phyloP scores from a whole-genome alignment of 2,329 filamentous ascomycete genomes.

The Paramyrothecium roridum region DNA sequence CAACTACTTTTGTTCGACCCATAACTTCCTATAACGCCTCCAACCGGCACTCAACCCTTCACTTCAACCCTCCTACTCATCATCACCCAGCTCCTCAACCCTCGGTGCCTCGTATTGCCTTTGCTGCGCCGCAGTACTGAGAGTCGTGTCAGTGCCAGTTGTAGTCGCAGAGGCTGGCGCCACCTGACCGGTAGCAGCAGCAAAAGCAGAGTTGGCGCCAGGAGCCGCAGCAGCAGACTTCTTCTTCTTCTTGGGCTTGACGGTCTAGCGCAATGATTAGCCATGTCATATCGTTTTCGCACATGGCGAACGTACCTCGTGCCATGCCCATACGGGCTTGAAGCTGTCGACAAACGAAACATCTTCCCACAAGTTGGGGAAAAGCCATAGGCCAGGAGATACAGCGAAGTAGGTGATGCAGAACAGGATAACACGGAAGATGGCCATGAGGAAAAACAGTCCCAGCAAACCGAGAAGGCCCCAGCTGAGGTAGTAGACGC shows the following conservation, averaged over 20 bases:
- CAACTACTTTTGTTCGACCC: slow-evolving; percentile 1
- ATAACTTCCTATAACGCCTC: slow-evolving; percentile 20
- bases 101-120: slow-evolving; percentile 47
- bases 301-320: slow-evolving; percentile 64
- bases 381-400: slow-evolving; percentile 93
- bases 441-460: slow-evolving; percentile 95
- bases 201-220: slow-evolving; percentile 40
- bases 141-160: slow-evolving; percentile 53
- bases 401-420: slow-evolving; percentile 82
- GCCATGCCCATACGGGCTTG: slow-evolving; percentile 95
- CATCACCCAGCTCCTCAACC: slow-evolving; percentile 50
- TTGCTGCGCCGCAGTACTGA: slow-evolving; percentile 41
- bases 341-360: slow-evolving; percentile 98
- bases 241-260: slow-evolving; percentile 54
- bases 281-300: not conserved
- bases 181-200: slow-evolving; percentile 50
- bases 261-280: slow-evolving; percentile 22
- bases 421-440: slow-evolving; percentile 94
- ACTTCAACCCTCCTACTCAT: slow-evolving; percentile 34
- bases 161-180: slow-evolving; percentile 52
- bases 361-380: slow-evolving; percentile 96
- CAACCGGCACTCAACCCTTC: slow-evolving; percentile 8
- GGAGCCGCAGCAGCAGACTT: slow-evolving; percentile 37
- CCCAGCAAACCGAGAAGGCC: slow-evolving; percentile 86
- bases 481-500: slow-evolving; percentile 97